Conservation (phyloP, 2,329 filamentous ascomycete species). For the Penicillium paneum region DNA sequence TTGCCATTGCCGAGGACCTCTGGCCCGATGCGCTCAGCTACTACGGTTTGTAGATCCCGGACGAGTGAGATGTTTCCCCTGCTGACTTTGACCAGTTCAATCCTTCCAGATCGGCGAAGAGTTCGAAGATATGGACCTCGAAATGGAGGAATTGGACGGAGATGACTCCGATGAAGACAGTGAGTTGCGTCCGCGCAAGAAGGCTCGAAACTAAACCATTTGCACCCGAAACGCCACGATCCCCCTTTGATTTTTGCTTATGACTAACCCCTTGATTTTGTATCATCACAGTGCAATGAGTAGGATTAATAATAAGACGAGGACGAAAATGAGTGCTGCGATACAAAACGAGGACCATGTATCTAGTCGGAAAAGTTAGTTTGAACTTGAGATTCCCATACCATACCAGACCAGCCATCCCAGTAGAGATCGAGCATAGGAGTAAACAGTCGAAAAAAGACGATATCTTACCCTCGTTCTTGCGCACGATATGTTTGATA, state of each 20-base stretch:
- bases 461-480: conserved; percentile 76
- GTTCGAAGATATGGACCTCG: conserved; percentile 54
- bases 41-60: conserved; percentile 65
- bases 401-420: conserved; percentile 4
- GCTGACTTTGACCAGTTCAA: conserved; percentile 55
- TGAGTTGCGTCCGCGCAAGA: conserved; percentile 49
- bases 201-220: conserved; percentile 35
- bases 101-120: conserved; percentile 67
- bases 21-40: conserved; percentile 87
- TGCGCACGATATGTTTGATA: conserved; percentile 76
- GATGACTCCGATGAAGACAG: conserved; percentile 45
- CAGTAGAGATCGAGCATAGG: conserved; percentile 3
- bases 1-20: conserved; percentile 78
- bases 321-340: conserved; percentile 76
- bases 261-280: conserved; percentile 19
- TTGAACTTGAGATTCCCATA: conserved; percentile 23
- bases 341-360: conserved; percentile 86
- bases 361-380: conserved; percentile 46
- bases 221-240: conserved; percentile 19
- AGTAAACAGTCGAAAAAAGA: conserved; percentile 1
- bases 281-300: conserved; percentile 60
- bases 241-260: conserved; percentile 15
- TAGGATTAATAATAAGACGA: conserved; percentile 81
- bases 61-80: not conserved
- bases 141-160: conserved; percentile 61